Base-by-base conservation (phyloP, 192 early-diverging fungal genomes). In the Coemansia sp. region DNA sequence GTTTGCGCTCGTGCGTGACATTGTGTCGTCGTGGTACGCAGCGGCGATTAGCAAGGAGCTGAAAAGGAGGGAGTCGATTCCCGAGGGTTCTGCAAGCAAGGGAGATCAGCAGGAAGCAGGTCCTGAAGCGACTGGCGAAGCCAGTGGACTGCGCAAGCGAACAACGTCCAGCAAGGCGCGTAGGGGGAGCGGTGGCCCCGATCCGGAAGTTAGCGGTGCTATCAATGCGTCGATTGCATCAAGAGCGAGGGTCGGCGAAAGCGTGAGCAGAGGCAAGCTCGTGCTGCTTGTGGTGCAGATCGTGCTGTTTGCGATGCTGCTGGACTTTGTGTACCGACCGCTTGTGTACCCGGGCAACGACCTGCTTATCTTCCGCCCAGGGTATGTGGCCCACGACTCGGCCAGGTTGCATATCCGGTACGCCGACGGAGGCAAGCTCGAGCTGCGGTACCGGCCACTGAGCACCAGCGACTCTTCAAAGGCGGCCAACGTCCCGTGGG, bases 271-370 rank as follows among this genome's bases (percentile, higher is more conserved):
- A 31, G 23, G 38, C 34, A 72, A 58, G 36, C 15, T 60, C 4
- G 2, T 70, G 10, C 52, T 79, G 15, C 54, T 79, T 50, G 22
- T 59, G 2, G 61, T 64, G 17, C 61, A 82, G 23, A n/a, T 82
- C 0, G 54, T 42, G 10, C 25, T 70, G 52, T 72, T 72, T 55
- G 64, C 71, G 4, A 77, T 82, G 70, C 59, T 76, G 0, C 44
- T 82, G 13, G 80, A 82, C 57, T 78, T 74, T 72, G 81, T 74
- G 4, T 83, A 75, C 41, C 68, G 68, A 19, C 81, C 81, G 10
- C 57, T 72, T 29, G 33, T 78, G 9, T 56, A 36, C 19, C 69
- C 70, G 2, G 72, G 50, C 37, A 28, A 71, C 2, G 55, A 75
- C 23, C 44, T 83, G 55, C 31, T 60, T 27, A 41, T 79, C 13